Base-by-base conservation (phyloP, 163 green algal genomes). In the Scenedesmus sp. region DNA sequence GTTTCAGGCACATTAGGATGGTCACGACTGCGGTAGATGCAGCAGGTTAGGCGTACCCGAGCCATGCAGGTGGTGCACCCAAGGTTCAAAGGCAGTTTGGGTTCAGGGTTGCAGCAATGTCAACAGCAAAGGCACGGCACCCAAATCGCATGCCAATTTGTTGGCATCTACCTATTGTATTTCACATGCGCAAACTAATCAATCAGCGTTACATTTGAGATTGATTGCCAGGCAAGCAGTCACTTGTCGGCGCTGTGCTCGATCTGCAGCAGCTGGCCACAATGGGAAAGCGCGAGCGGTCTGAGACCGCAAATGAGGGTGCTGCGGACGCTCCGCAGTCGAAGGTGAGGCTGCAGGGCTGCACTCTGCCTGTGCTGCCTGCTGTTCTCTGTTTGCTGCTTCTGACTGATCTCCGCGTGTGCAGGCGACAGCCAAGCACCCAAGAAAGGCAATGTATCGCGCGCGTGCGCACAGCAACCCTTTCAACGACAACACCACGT, bases 391-490 rank as follows among this genome's bases (percentile, higher is more conserved):
- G 86, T 55, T 62, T 5, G 4, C 15, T 60, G 34, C 1, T 83
- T 2, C 86, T 84, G 52, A 90, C 15, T 23, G 55, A 46, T 56
- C 57, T 54, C n/a, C 20, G 20, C 20, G 34, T 66, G 46, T 64
- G 55, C 86, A 93, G 86, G 86, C 76, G 4, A 84, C 86, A 2
- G 86, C 86, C 57, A 93, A 89, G 84, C 94, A 94, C 55, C 94
- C 94, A 3, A 91, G 95, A 7, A 99, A 99, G 91, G 93, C 95
- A 20, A 95, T 99, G 20, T 99, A 98, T 94, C 94, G 98, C 6
- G 95, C 97, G 5, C 89, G 98, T 2, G 98, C 98, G 0, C 98
- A 99, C 96, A 98, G 96, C 94, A 99, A 99, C 93, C 98, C 98
- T 0, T 94, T 99, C 57, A 98, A 96, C 84, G 98, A 99, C 87